Base-by-base conservation (phyloP, 2,329 filamentous ascomycete genomes). In the Verticillium albo-atrum region DNA sequence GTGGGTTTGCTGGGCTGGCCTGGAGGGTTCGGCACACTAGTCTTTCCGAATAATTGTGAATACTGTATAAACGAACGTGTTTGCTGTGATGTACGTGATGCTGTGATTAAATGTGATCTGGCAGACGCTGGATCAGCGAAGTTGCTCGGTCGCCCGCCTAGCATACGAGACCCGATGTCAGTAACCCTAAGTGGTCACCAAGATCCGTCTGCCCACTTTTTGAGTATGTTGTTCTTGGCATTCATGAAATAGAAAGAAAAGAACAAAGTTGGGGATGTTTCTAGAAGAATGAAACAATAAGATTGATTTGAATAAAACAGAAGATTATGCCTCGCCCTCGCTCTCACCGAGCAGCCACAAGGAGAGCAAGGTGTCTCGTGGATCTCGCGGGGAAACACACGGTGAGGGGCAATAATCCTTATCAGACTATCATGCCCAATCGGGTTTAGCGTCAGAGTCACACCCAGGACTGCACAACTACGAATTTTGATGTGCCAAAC, bases 401-500 rank as follows among this genome's bases (percentile, higher is more conserved):
- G 17, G 42, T 47, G 42, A 47, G 55, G 55, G 55, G 55, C 55
- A 57, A 28, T 27, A 20, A 20, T 20, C 28, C 68, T 74, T 77
- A 77, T 76, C 75, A 60, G 53, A 61, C 71, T 77, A 77, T 77
- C 74, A 53, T 37, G 3, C 65, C 70, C 6, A 53, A 70, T 66
- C 20, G 15, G 71, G 73, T 30, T 65, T 77, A 77, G 75, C 68
- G 70, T 70, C 68, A 69, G 71, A 75, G 70, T 77, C 72, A 74
- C 69, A 70, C 66, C 66, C 68, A 65, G 69, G 66, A 68, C 67
- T 73, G 70, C 74, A 32, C 74, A 74, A 77, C 72, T 72, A 75
- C 68, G 72, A 77, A 76, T 75, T 75, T 76, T 76, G 70, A 72
- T 66, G 67, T 69, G 64, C 66, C 66, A 68, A 50, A 60, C 42